Base-by-base conservation (phyloP, 129 eudicot species). In the Saposhnikovia divaricata region DNA sequence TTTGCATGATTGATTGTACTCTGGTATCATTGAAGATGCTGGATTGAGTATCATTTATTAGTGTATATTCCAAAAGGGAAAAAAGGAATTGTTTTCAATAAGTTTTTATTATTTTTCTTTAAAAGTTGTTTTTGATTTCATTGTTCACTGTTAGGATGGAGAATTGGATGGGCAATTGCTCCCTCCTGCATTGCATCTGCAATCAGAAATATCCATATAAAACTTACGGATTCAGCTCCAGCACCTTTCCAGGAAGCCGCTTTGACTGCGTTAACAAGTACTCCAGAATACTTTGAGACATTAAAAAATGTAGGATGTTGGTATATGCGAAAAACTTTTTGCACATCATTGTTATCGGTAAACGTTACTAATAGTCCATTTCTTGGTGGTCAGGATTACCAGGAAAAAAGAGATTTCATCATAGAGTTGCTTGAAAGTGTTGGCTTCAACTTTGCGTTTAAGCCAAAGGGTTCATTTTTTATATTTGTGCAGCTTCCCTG, bases 211-310 rank as follows among this genome's bases (percentile, higher is more conserved):
- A 90, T 92, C 84, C 99, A 96, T 80, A 79, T 85, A 42, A 92
- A 81, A 84, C 63, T 96, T 34, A 89, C 98, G 37, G 99, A 96
- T 85, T 90, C 98, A 79, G 99, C 98, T 85, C 99, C 99, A 28
- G 99, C 99, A 46, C 99, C 98, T 51, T 96, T 96, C 81, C 98
- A 96, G 87, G 99, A 96, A 88, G 99, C 99, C 55, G 98, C 99
- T 81, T 87, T 96, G 90, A 81, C 90, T 71, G 98, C 99, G 66
- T 87, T 96, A 72, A 85, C 77, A 38, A 92, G 98, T 77, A 84
- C 98, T 43, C 83, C 78, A 31, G 83, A 84, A 46, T 96, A 84
- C 88, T 96, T 86, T 69, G 88, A 82, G 50, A 85, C 89, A 59
- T 79, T 96, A 76, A 89, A 77, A 85, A 70, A 42, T 71, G 98